Percentiles rank a stretch among this genome's conserved stretches.
These are phyloP conservation scores for Neoconidiobolus thromboides DNA, from an alignment of 371 early-diverging fungal species.

Conservation along the genomic window DNA sequence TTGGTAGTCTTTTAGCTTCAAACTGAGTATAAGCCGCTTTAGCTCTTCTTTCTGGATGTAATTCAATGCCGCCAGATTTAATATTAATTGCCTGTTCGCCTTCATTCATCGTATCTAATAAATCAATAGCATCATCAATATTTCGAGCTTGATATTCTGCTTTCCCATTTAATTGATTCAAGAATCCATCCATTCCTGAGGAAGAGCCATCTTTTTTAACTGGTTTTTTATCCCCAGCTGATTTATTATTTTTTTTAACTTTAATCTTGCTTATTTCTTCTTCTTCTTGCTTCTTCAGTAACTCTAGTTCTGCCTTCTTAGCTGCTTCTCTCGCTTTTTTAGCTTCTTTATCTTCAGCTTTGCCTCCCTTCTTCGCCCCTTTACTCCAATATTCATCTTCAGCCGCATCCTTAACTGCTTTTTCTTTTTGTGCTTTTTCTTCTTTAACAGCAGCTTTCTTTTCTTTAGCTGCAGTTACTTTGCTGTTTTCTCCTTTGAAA, in stretches of 20 bases:
- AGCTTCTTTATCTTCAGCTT: constrained; percentile 44
- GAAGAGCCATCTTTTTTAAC: background rate
- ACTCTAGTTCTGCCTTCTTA: constrained; percentile 9
- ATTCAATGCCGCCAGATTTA: constrained; percentile 27
- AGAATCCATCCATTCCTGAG: background rate
- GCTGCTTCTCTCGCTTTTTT: constrained; percentile 27
- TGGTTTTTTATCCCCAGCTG: constrained; percentile 4
- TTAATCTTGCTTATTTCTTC: constrained; percentile 7
- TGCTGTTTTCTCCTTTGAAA: constrained; percentile 12
- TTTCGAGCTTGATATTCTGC: no score
- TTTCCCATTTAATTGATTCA: constrained; percentile 2
- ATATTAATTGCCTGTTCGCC: constrained; percentile 7
- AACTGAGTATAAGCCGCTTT: constrained; percentile 58
- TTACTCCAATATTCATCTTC: constrained; percentile 41
- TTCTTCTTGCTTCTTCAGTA: constrained; percentile 8
- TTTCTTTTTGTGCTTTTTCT: constrained; percentile 32
- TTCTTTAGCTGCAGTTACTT: constrained; percentile 41
- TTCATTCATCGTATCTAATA: constrained; percentile 21
- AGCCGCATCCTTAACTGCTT: constrained; percentile 25
- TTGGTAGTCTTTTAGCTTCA: constrained; percentile 39
- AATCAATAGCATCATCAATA: constrained; percentile 62
- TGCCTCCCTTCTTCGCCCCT: constrained; percentile 45
- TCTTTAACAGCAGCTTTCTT: constrained; percentile 45
- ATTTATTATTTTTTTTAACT: background rate
- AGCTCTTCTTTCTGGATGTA: constrained; percentile 68